Evolutionary conservation across 805 yeast genomes (phyloP), one percentile per base, ranked within the genome.

Genomic region (Saccharomyces jurei): DNA sequence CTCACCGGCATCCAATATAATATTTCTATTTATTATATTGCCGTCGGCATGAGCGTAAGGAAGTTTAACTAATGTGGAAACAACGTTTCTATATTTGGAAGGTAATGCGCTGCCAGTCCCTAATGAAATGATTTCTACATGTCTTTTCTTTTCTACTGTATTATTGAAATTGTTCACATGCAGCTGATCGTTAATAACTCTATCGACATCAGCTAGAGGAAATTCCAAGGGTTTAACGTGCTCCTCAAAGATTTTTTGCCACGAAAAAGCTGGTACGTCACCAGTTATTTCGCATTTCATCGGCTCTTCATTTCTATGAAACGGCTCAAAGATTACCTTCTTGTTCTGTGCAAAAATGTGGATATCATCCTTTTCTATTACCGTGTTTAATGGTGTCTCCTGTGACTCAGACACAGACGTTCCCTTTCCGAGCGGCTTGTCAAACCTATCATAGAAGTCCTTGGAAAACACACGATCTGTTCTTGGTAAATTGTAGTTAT

Each of bases 81-180:
- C 79, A 1, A 94, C 99, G 65, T 94, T 94, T 60, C 98, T 77
- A 61, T 82, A 81, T 55, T 82, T 81, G 0, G 96, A 82, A 0
- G 99, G 99, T 31, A 89, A 68, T 0, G 98, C 94, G 32, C 95
- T 85, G 0, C 98, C 98, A 0, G 99, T 94, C 2, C 99, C 99
- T 6, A 92, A 69, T 0, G 96, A 86, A 9, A 87, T 74, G 0
- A 85, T 71, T 63, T 88, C 89, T 0, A 85, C 84, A 57, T 81
- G 79, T 41, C 77, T 81, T 54, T 71, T 73, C 54, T 80, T 71
- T 4, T 55, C 63, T 0, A 66, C 17, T 1, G 73, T 53, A 73
- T 74, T 54, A 49, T 64, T 62, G 47, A 66, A 68, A 41, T 53
- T 76, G 67, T 64, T 65, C 11, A 55, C 56, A 51, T 60, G 54